Percentiles rank a stretch among this genome's conserved stretches.
These are phyloP conservation scores for Prunus padus DNA, from an alignment of 306 rosid species.

Conservation along the genomic window DNA sequence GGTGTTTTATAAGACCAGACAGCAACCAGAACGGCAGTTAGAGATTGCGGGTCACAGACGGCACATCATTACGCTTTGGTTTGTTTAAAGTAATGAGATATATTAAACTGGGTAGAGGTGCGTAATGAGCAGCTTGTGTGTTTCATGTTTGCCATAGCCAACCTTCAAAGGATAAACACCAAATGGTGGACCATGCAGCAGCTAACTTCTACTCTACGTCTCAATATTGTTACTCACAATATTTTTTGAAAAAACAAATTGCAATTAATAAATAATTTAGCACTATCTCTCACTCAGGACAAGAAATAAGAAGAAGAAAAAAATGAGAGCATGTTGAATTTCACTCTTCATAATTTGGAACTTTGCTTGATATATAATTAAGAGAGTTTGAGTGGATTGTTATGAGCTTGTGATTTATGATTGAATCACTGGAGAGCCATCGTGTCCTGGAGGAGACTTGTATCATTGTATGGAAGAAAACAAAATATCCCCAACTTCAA, in stretches of 20 bases:
- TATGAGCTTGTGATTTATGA: constrained; percentile 2
- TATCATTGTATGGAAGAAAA: neutral
- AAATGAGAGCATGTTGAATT: too few species aligned
- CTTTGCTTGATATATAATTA: too few species aligned
- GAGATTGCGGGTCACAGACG: constrained; percentile 46
- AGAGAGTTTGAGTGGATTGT: neutral
- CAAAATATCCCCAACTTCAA: constrained; percentile 1
- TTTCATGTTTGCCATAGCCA: neutral
- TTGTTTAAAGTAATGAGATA: neutral
- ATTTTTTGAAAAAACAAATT: too few species aligned
- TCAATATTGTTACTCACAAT: neutral
- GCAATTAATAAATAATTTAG: too few species aligned
- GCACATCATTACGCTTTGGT: constrained; percentile 26
- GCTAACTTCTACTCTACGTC: constrained; percentile 5
- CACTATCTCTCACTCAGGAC: too few species aligned
- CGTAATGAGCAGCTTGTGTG: neutral
- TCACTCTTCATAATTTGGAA: too few species aligned
- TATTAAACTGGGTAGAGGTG: neutral
- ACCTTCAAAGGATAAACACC: neutral
- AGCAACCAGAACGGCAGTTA: constrained; percentile 1
- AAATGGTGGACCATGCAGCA: neutral
- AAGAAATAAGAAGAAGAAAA: too few species aligned
- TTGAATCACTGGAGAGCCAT: constrained; percentile 26
- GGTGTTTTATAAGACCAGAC: too few species aligned
- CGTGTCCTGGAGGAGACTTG: neutral